phyloP scores from a whole-genome alignment of 2,329 filamentous ascomycete species.

The Xylaria sp. region DNA sequence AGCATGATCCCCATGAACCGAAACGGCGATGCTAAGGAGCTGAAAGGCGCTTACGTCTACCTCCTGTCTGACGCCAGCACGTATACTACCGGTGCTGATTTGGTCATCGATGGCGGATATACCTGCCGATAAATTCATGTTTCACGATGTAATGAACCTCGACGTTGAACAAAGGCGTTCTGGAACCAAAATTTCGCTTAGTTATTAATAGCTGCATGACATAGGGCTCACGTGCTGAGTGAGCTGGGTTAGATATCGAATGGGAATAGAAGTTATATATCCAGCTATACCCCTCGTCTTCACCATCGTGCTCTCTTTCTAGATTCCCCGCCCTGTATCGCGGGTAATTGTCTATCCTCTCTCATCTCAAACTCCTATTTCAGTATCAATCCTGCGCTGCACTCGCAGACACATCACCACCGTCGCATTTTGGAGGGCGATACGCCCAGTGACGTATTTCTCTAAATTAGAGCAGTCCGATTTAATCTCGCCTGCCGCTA shows the following conservation, averaged over 20 bases:
- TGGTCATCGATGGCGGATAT: constrained; percentile 80
- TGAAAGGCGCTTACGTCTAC: constrained; percentile 80
- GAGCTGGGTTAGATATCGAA: constrained; percentile 14
- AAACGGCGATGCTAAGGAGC: constrained; percentile 71
- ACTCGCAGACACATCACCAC: neutral
- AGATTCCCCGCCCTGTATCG: neutral
- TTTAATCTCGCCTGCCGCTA: neutral
- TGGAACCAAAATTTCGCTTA: constrained; percentile 15
- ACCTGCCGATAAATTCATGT: constrained; percentile 43
- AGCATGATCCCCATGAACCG: constrained; percentile 56
- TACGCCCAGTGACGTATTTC: neutral
- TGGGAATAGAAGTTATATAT: constrained; percentile 15
- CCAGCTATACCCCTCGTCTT: neutral
- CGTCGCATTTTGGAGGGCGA: neutral
- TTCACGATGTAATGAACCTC: constrained; percentile 11
- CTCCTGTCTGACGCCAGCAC: constrained; percentile 78
- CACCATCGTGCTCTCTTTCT: neutral
- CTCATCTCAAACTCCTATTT: neutral
- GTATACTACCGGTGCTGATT: constrained; percentile 78
- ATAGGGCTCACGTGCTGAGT: neutral
- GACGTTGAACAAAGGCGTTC: constrained; percentile 19
- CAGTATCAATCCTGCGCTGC: neutral
- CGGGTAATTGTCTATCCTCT: neutral
- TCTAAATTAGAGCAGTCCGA: neutral
- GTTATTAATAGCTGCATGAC: constrained; percentile 8